These are phyloP conservation scores for Candolleomyces eurysporus DNA, from an alignment of 768 basidiomycete genomes.

Conservation along the genomic window DNA sequence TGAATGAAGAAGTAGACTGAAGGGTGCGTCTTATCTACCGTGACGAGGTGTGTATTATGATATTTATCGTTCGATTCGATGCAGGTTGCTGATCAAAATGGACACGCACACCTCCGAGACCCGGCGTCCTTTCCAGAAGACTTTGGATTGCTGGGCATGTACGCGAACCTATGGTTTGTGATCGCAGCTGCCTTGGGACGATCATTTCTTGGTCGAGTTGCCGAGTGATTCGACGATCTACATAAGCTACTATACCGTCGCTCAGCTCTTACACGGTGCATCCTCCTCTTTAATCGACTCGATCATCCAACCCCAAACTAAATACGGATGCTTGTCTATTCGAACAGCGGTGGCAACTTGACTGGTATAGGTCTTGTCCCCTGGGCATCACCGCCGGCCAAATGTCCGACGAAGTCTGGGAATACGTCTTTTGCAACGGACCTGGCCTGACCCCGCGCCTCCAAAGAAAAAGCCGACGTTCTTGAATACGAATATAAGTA, in stretches of 20 bases:
- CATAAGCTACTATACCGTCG: constrained; percentile 96
- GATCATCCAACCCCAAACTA: no score
- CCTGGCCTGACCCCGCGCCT: constrained; percentile 65
- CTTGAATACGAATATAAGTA: constrained; percentile 92
- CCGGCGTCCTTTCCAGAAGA: constrained; percentile 86
- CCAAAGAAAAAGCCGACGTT: constrained; percentile 74
- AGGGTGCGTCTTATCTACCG: constrained; percentile 47
- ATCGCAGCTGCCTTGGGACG: constrained; percentile 95
- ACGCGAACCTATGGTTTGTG: constrained; percentile 95
- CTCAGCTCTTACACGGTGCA: constrained; percentile 84
- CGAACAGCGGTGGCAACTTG: constrained; percentile 68
- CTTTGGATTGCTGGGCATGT: constrained; percentile 96
- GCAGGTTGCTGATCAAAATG: constrained; percentile 79
- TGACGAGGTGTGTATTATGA: neutral
- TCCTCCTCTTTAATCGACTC: no score
- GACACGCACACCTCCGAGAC: constrained; percentile 89
- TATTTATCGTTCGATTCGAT: constrained; percentile 1
- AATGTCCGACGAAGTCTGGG: constrained; percentile 98
- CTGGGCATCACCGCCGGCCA: constrained; percentile 85
- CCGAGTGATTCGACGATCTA: constrained; percentile 98
- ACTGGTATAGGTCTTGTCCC: constrained; percentile 76
- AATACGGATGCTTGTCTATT: neutral
- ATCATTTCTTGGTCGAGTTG: constrained; percentile 93
- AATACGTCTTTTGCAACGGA: constrained; percentile 82
- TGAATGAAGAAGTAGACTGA: constrained; percentile 81